These are phyloP conservation scores for Coemansia sp. DNA, from an alignment of 192 early-diverging fungal genomes.

Conservation along the genomic window DNA sequence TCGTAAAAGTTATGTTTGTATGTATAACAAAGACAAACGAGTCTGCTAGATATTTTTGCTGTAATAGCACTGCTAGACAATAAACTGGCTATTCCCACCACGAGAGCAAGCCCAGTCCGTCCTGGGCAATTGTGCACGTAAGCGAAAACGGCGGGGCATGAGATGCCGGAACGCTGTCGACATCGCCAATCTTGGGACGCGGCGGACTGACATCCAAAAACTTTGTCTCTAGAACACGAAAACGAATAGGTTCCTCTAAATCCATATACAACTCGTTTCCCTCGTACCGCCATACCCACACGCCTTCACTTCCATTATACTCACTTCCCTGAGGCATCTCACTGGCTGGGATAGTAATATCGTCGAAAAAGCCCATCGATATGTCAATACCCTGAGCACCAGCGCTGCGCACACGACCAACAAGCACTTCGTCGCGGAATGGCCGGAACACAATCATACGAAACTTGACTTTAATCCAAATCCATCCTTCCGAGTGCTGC, in stretches of 20 bases:
- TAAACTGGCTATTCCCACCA: slow-evolving; percentile 59
- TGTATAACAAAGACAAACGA: too few species aligned
- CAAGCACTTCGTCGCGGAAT: slow-evolving; percentile 82
- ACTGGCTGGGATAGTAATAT: slow-evolving; percentile 74
- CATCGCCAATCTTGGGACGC: slow-evolving; percentile 43
- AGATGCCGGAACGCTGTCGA: slow-evolving; percentile 15
- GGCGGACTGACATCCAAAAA: slow-evolving; percentile 73
- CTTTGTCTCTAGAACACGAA: slow-evolving; percentile 68
- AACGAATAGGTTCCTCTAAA: slow-evolving; percentile 70
- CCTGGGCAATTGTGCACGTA: slow-evolving; percentile 62
- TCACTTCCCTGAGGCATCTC: slow-evolving; percentile 63
- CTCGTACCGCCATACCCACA: slow-evolving; percentile 88
- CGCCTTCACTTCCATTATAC: slow-evolving; percentile 67
- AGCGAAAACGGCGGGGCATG: slow-evolving; percentile 40
- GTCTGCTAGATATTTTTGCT: too few species aligned
- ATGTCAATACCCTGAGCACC: slow-evolving; percentile 69
- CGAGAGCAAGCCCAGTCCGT: slow-evolving; percentile 67
- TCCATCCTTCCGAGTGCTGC: slow-evolving; percentile 78
- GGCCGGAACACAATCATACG: slow-evolving; percentile 88
- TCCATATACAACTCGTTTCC: slow-evolving; percentile 81
- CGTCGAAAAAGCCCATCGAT: slow-evolving; percentile 88
- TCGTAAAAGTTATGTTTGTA: too few species aligned
- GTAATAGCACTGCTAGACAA: too few species aligned
- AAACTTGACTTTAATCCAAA: slow-evolving; percentile 75
- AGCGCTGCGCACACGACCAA: slow-evolving; percentile 74